phyloP scores from a whole-genome alignment of 2,329 filamentous ascomycete species.

The Hymenoscyphus fraxineus region DNA sequence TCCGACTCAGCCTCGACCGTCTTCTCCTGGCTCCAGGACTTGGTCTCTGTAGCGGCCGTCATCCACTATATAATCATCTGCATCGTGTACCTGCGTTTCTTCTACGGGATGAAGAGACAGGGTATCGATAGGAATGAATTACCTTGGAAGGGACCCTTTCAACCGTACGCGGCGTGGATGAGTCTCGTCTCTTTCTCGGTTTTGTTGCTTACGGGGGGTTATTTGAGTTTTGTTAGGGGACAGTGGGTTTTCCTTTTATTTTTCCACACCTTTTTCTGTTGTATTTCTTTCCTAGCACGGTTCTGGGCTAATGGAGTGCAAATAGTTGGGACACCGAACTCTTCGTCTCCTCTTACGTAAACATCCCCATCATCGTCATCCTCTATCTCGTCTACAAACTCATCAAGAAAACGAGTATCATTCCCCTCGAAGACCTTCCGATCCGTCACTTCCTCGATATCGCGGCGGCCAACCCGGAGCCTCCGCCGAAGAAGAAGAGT shows the following conservation, averaged over 20 bases:
- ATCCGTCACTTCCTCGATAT: conserved; percentile 39
- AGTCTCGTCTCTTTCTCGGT: conserved; percentile 50
- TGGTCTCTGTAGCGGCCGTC: conserved; percentile 61
- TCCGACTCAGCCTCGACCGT: conserved; percentile 53
- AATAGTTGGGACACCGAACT: conserved; percentile 46
- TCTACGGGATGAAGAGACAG: conserved; percentile 53
- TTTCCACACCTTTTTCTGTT: neutral
- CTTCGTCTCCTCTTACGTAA: conserved; percentile 63
- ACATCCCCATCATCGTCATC: conserved; percentile 56
- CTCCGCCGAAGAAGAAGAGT: conserved; percentile 15
- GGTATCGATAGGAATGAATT: conserved; percentile 47
- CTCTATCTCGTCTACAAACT: conserved; percentile 51
- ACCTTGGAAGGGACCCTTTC: conserved; percentile 52
- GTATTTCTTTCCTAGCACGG: too few species aligned
- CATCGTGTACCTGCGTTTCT: conserved; percentile 55
- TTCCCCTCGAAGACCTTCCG: conserved; percentile 37
- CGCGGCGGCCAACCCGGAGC: conserved; percentile 27
- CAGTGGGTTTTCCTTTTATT: conserved; percentile 31
- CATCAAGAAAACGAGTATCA: conserved; percentile 45
- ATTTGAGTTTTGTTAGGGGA: conserved; percentile 39
- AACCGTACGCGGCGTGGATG: conserved; percentile 55
- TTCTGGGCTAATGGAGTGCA: neutral
- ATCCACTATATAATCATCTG: conserved; percentile 61
- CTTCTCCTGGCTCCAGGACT: conserved; percentile 61
- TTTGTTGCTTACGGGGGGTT: conserved; percentile 58